A percentile compares a stretch with the other conserved stretches of the same genome.
phyloP scores from a whole-genome alignment of 805 yeast species.

The Candida cerambycidarum region DNA sequence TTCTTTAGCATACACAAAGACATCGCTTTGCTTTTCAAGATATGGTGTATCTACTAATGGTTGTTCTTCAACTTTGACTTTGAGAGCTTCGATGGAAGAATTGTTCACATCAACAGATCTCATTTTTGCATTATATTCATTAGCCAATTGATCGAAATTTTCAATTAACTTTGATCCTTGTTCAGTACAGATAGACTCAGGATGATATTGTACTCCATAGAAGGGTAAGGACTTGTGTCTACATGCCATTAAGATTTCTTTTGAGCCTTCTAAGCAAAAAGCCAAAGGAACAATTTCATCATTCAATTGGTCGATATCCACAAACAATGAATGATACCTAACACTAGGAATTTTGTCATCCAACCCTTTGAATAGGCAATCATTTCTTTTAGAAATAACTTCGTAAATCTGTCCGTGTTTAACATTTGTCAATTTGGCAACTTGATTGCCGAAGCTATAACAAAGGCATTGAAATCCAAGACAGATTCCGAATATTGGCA shows the following conservation, averaged over 20 bases:
- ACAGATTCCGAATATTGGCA: constrained; percentile 88
- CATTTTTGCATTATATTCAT: constrained; percentile 24
- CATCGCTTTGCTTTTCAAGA: neutral
- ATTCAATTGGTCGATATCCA: constrained; percentile 28
- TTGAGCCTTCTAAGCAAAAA: constrained; percentile 42
- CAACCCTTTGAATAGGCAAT: constrained; percentile 10
- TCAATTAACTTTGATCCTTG: constrained; percentile 57
- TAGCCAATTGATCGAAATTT: constrained; percentile 61
- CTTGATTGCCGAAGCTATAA: constrained; percentile 54
- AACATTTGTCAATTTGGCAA: constrained; percentile 54
- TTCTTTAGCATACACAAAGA: constrained; percentile 16
- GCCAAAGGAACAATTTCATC: constrained; percentile 58
- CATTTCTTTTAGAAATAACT: constrained; percentile 46
- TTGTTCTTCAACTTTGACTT: constrained; percentile 8
- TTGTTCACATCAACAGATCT: constrained; percentile 12
- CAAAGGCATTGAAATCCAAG: constrained; percentile 89
- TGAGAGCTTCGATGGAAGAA: constrained; percentile 5
- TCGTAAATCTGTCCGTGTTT: constrained; percentile 84
- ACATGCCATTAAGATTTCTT: constrained; percentile 73
- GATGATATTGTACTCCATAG: constrained; percentile 96
- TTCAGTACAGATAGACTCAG: constrained; percentile 87
- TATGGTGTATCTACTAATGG: constrained; percentile 9
- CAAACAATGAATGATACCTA: constrained; percentile 85
- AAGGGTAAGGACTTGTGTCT: constrained; percentile 61
- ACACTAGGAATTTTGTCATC: constrained; percentile 49